phyloP scores from a whole-genome alignment of 2,329 filamentous ascomycete species.

The Cordyceps tenuipes region DNA sequence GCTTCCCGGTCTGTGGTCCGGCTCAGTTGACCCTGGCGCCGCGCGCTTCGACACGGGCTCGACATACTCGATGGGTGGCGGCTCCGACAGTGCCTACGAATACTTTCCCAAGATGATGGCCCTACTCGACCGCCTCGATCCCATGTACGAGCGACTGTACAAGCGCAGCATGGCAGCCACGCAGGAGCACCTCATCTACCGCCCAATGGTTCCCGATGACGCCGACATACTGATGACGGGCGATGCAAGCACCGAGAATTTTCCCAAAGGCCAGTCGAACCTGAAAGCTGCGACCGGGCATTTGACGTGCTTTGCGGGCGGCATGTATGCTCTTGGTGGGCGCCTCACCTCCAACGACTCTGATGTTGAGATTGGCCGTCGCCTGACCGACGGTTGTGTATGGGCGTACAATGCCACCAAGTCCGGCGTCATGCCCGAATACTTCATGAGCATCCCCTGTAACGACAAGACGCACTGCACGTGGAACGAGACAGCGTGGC shows the following conservation, averaged over 20 bases:
- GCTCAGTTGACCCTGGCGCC: slow-evolving; percentile 47
- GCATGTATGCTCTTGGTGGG: slow-evolving; percentile 55
- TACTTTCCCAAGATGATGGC: slow-evolving; percentile 55
- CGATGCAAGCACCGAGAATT: slow-evolving; percentile 17
- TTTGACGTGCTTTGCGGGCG: slow-evolving; percentile 56
- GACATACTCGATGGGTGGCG: slow-evolving; percentile 41
- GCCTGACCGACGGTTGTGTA: slow-evolving; percentile 45
- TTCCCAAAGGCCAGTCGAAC: slow-evolving; percentile 21
- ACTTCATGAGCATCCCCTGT: slow-evolving; percentile 36
- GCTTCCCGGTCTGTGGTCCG: slow-evolving; percentile 68
- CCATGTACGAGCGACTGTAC: slow-evolving; percentile 58
- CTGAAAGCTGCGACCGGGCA: slow-evolving; percentile 42
- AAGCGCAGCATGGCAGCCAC: slow-evolving; percentile 49
- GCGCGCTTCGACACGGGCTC: slow-evolving; percentile 34
- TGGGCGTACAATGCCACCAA: slow-evolving; percentile 48
- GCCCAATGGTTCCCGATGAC: slow-evolving; percentile 54
- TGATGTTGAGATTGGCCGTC: slow-evolving; percentile 38
- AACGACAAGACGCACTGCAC: slow-evolving; percentile 17
- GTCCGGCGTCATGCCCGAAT: slow-evolving; percentile 48
- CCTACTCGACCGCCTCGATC: slow-evolving; percentile 51
- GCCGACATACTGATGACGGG: slow-evolving; percentile 57
- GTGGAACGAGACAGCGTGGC: slow-evolving; percentile 26
- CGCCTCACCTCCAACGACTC: slow-evolving; percentile 41
- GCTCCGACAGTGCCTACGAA: slow-evolving; percentile 50
- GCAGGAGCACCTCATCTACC: slow-evolving; percentile 57